A percentile compares a stretch with the other conserved stretches of the same genome.
phyloP scores from a whole-genome alignment of 176 grass and related monocot species.

The Musa schizocarpa region DNA sequence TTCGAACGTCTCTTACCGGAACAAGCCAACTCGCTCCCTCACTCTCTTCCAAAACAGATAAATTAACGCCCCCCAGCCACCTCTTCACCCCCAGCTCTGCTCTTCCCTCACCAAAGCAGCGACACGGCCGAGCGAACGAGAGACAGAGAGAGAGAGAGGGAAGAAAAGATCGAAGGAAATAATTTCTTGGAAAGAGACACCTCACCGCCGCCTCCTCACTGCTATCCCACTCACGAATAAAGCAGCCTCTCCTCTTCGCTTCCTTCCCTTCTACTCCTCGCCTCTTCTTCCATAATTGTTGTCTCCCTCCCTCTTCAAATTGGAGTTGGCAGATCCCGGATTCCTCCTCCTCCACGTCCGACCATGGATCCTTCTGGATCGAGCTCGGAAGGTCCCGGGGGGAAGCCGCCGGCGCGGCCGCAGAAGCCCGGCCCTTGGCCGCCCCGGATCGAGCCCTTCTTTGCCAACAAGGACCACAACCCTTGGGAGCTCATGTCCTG shows the following conservation, averaged over 20 bases:
- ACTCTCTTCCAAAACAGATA: no score
- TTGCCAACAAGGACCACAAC: slow-evolving; percentile 61
- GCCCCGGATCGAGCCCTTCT: slow-evolving; percentile 57
- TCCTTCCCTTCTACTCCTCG: slow-evolving; percentile 10
- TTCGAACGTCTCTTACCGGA: no score
- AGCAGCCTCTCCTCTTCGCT: background rate
- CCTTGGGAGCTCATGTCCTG: slow-evolving; percentile 75
- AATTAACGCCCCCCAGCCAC: no score
- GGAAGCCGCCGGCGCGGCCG: background rate
- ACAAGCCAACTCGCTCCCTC: background rate
- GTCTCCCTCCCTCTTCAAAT: background rate
- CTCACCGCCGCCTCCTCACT: background rate
- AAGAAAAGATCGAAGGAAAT: background rate
- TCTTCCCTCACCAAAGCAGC: no score
- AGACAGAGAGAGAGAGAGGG: background rate
- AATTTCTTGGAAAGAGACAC: background rate
- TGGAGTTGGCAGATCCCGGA: no score
- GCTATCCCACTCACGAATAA: background rate
- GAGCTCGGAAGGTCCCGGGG: slow-evolving; percentile 10
- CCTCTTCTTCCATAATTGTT: background rate
- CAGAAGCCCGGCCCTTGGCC: slow-evolving; percentile 27
- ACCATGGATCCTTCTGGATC: slow-evolving; percentile 20
- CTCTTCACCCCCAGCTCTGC: no score
- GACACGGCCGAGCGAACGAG: background rate
- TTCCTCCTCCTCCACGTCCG: no score